Evolutionary conservation across 495 filamentous ascomycete genomes (phyloP).

Genomic region (Friedmanniomyces simplex): DNA sequence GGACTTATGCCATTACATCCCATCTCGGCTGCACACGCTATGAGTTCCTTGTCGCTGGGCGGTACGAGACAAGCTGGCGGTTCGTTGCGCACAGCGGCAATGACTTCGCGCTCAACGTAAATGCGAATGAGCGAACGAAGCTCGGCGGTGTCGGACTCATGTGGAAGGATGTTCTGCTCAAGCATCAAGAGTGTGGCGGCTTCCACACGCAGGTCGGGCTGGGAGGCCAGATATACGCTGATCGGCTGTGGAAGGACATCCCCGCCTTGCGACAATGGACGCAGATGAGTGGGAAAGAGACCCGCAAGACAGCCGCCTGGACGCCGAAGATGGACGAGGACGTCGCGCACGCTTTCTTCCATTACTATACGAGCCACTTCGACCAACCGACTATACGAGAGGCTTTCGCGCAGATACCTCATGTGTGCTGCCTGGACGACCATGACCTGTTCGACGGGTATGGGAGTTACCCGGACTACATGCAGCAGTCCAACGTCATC

Average conservation of each 20-base stretch:
- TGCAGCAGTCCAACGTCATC: conserved; percentile 95
- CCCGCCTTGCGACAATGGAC: conserved; percentile 90
- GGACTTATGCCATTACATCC: conserved; percentile 97
- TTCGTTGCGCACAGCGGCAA: conserved; percentile 94
- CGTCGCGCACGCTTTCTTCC: conserved; percentile 90
- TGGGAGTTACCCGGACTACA: conserved; percentile 93
- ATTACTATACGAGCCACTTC: conserved; percentile 96
- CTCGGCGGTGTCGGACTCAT: conserved; percentile 85
- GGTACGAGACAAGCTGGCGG: conserved; percentile 86
- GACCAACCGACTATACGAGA: conserved; percentile 90
- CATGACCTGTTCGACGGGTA: conserved; percentile 99
- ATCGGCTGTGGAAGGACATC: conserved; percentile 93
- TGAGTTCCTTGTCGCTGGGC: conserved; percentile 93
- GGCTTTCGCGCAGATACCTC: conserved; percentile 94
- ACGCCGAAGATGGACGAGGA: conserved; percentile 91
- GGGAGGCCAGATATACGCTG: conserved; percentile 92
- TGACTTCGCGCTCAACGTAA: conserved; percentile 82
- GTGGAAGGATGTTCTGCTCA: conserved; percentile 99
- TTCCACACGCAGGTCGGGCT: conserved; percentile 90
- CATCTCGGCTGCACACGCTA: conserved; percentile 93
- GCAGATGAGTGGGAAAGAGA: conserved; percentile 78
- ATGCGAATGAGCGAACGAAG: conserved; percentile 68
- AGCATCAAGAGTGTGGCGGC: conserved; percentile 89
- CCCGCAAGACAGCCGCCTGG: conserved; percentile 80
- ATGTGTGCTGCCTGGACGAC: conserved; percentile 85